phyloP scores from a whole-genome alignment of 805 yeast genomes.

The Pichia paraexigua region DNA sequence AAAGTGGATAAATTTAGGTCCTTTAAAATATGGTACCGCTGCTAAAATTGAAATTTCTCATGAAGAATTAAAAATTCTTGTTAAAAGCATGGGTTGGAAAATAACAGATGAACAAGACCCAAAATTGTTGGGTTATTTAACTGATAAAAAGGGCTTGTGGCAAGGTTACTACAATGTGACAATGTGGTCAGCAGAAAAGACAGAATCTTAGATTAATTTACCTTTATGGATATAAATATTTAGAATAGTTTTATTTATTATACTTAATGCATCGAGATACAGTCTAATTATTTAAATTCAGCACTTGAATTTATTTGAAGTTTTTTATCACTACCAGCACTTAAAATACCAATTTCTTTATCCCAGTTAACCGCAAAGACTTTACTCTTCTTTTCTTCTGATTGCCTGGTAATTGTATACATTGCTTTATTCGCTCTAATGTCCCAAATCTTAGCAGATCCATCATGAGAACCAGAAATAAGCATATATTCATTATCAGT shows the following conservation, averaged over 20 bases:
- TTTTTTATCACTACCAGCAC: slow-evolving; percentile 93
- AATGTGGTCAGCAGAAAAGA: slow-evolving; percentile 39
- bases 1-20: slow-evolving; percentile 87
- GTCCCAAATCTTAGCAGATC: slow-evolving; percentile 94
- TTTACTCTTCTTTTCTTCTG: slow-evolving; percentile 46
- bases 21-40: slow-evolving; percentile 84
- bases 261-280: not conserved
- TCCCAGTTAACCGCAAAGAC: slow-evolving; percentile 89
- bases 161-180: slow-evolving; percentile 69
- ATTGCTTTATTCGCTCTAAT: slow-evolving; percentile 75
- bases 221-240: not conserved
- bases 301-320: slow-evolving; percentile 61
- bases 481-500: slow-evolving; percentile 78
- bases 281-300: slow-evolving; percentile 16
- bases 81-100: slow-evolving; percentile 59
- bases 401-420: slow-evolving; percentile 75
- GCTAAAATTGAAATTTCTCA: slow-evolving; percentile 65
- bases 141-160: slow-evolving; percentile 61
- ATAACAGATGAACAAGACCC: slow-evolving; percentile 31
- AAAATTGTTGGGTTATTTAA: slow-evolving; percentile 50
- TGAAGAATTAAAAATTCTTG: slow-evolving; percentile 55
- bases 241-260: not conserved
- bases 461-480: slow-evolving; percentile 89
- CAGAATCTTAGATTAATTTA: not conserved
- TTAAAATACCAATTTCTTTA: slow-evolving; percentile 65